These are phyloP conservation scores for Colletotrichum sp. DNA, from an alignment of 2,329 filamentous ascomycete genomes.

Conservation along the genomic window DNA sequence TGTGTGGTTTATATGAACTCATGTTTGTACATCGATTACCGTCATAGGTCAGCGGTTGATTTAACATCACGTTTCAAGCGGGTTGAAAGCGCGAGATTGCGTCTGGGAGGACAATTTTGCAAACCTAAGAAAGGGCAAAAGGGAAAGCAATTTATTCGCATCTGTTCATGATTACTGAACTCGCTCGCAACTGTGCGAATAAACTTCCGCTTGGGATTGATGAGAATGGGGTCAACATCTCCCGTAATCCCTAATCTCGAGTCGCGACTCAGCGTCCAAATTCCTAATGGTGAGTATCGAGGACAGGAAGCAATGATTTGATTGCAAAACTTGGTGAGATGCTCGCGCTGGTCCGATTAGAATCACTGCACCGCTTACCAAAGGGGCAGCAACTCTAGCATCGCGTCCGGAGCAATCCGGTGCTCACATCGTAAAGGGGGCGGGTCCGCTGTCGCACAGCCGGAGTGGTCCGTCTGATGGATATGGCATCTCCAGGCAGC, in stretches of 20 bases:
- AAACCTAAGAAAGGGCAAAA: not conserved
- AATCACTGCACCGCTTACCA: not conserved
- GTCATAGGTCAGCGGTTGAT: not conserved
- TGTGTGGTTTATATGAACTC: not conserved
- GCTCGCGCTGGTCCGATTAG: not conserved
- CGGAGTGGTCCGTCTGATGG: not conserved
- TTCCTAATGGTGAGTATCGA: no score
- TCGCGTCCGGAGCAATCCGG: not conserved
- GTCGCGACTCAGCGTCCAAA: not conserved
- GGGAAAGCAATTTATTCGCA: no score
- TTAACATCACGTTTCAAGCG: not conserved
- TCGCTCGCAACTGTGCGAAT: not conserved
- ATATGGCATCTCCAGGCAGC: not conserved
- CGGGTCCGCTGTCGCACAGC: not conserved
- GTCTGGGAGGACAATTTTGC: accelerated
- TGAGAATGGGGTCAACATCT: not conserved
- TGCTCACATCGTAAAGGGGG: not conserved
- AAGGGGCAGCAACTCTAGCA: not conserved
- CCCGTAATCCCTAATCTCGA: not conserved
- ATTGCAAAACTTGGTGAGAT: not conserved
- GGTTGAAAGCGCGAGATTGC: not conserved
- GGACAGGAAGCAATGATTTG: no score
- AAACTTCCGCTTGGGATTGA: not conserved
- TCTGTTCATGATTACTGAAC: no score
- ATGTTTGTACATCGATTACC: not conserved